A percentile compares a stretch with the other conserved stretches of the same genome.
Evolutionary conservation across 371 early-diverging fungal genomes (phyloP).

Genomic region (Capillidium heterosporum): DNA sequence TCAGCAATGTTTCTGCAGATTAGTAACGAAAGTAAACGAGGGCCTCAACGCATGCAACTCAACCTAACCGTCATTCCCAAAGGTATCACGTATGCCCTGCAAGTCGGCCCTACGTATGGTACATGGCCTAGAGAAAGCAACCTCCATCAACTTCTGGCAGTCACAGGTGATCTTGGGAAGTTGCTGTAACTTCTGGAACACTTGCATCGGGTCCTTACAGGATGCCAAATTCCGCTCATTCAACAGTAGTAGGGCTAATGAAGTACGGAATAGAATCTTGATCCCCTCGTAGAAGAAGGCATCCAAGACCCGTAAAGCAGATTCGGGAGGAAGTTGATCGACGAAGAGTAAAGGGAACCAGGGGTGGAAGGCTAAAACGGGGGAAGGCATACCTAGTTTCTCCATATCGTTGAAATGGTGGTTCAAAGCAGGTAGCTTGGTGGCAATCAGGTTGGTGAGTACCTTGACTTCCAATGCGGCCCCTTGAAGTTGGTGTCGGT

Average conservation of each 20-base stretch:
- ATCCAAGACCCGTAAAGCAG: slow-evolving; percentile 69
- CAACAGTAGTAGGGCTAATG: slow-evolving; percentile 57
- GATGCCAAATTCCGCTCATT: slow-evolving; percentile 21
- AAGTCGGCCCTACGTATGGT: too few relatives aligned
- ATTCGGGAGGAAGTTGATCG: slow-evolving; percentile 56
- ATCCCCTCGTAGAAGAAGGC: slow-evolving; percentile 67
- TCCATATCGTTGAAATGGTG: slow-evolving; percentile 22
- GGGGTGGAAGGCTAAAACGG: slow-evolving; percentile 54
- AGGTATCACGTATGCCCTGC: too few relatives aligned
- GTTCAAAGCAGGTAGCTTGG: slow-evolving; percentile 35
- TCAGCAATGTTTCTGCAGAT: too few relatives aligned
- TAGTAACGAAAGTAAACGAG: too few relatives aligned
- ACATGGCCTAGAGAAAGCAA: not conserved
- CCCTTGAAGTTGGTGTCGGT: slow-evolving; percentile 56
- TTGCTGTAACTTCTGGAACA: slow-evolving; percentile 33
- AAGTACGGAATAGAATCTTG: slow-evolving; percentile 55
- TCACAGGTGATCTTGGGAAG: not conserved
- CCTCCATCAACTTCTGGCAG: not conserved
- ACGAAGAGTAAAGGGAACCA: slow-evolving; percentile 73
- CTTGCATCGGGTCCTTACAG: slow-evolving; percentile 39
- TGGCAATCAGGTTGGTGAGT: slow-evolving; percentile 35
- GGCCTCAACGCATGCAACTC: too few relatives aligned
- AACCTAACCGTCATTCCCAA: too few relatives aligned
- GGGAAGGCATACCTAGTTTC: slow-evolving; percentile 36
- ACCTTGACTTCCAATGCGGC: slow-evolving; percentile 58